Evolutionary conservation across 2,329 filamentous ascomycete species (phyloP).

Genomic region (Penicillium oxalicum): DNA sequence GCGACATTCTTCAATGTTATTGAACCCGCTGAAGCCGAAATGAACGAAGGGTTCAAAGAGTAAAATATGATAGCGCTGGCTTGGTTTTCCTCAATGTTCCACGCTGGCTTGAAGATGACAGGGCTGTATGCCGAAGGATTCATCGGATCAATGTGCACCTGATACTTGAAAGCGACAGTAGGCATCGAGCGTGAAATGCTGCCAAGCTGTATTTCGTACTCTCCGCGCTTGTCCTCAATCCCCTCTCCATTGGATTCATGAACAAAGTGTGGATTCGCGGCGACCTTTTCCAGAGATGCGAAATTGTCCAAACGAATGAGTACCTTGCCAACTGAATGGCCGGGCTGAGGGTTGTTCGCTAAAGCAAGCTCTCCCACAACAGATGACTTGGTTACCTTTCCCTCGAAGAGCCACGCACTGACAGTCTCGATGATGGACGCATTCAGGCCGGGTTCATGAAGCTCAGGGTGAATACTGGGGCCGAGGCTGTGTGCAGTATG

Average conservation of each 20-base stretch:
- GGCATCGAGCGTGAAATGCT: conserved; percentile 60
- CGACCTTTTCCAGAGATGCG: conserved; percentile 79
- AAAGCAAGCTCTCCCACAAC: conserved; percentile 87
- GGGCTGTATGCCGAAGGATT: conserved; percentile 59
- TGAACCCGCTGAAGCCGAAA: conserved; percentile 40
- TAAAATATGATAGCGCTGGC: conserved; percentile 83
- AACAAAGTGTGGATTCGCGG: conserved; percentile 87
- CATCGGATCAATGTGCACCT: conserved; percentile 64
- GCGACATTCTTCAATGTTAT: conserved; percentile 70
- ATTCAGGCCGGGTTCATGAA: conserved; percentile 73
- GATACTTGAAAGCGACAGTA: conserved; percentile 85
- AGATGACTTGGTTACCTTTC: conserved; percentile 62
- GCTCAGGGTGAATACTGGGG: conserved; percentile 73
- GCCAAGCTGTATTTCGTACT: conserved; percentile 70
- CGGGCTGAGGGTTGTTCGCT: conserved; percentile 57
- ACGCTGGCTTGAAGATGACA: conserved; percentile 65
- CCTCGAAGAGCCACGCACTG: conserved; percentile 75
- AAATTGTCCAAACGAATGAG: conserved; percentile 85
- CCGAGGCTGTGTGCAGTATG: conserved; percentile 66
- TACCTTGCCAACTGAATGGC: conserved; percentile 44
- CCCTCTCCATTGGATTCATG: conserved; percentile 47
- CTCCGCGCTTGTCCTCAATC: conserved; percentile 60
- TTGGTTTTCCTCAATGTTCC: conserved; percentile 80
- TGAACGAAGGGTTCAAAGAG: conserved; percentile 68
- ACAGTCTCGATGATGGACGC: conserved; percentile 87